Conservation (phyloP, 1,284 basidiomycete genomes). For the Sanghuangporus sanghuang region DNA sequence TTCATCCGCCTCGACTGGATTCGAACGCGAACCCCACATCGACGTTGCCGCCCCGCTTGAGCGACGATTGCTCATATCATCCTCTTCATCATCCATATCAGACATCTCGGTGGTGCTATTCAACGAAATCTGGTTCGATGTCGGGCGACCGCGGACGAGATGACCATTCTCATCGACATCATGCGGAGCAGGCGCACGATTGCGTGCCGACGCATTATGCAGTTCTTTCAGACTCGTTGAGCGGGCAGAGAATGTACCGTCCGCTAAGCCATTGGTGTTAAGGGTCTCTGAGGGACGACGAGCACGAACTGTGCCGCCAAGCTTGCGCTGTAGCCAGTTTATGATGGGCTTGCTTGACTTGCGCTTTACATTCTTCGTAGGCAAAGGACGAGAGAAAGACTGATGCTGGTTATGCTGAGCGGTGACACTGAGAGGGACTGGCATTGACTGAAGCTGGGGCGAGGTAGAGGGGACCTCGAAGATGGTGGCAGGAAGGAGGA, state of each 20-base stretch:
- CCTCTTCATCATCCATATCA: slow-evolving; percentile 39
- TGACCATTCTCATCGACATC: slow-evolving; percentile 34
- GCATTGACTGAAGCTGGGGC: slow-evolving; percentile 9
- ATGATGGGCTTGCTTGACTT: slow-evolving; percentile 80
- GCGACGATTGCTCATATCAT: slow-evolving; percentile 38
- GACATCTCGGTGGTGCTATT: slow-evolving; percentile 47
- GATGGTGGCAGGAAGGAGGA: neutral
- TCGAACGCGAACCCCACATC: slow-evolving; percentile 63
- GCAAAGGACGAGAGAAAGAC: neutral
- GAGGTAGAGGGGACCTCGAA: neutral
- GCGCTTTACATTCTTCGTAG: slow-evolving; percentile 18
- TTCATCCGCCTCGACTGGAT: slow-evolving; percentile 77
- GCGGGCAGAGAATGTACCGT: slow-evolving; percentile 1
- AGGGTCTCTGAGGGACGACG: slow-evolving; percentile 35
- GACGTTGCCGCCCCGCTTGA: slow-evolving; percentile 62
- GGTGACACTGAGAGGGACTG: slow-evolving; percentile 4
- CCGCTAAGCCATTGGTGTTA: neutral
- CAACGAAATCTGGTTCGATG: slow-evolving; percentile 59
- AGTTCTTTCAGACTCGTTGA: slow-evolving; percentile 11
- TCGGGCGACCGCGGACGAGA: slow-evolving; percentile 24
- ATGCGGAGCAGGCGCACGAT: slow-evolving; percentile 21
- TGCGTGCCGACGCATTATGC: neutral
- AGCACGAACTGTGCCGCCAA: slow-evolving; percentile 59
- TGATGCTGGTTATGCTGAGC: slow-evolving; percentile 12
- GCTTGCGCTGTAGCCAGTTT: slow-evolving; percentile 87